Evolutionary conservation across 495 filamentous ascomycete genomes (phyloP).

Genomic region (Penicillium macrosclerotiorum): DNA sequence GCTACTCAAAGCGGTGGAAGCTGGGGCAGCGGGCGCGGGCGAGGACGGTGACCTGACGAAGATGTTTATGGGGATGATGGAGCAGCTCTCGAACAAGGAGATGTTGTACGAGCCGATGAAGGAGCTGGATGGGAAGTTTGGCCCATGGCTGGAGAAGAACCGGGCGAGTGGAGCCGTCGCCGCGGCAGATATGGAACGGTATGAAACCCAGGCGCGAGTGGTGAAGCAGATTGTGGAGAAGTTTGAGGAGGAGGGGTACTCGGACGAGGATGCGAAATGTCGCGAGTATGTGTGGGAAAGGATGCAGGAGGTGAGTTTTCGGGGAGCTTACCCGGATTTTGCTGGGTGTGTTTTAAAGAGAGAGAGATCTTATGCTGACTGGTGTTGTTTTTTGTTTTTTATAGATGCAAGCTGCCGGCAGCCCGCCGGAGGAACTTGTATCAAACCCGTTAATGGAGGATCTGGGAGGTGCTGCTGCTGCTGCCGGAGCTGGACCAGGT

Average conservation of each 20-base stretch:
- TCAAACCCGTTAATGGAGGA: conserved; percentile 60
- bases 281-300: conserved; percentile 91
- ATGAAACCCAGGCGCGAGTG: conserved; percentile 76
- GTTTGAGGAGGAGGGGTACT: conserved; percentile 77
- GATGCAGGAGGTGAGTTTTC: conserved; percentile 83
- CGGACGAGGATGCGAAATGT: conserved; percentile 76
- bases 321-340: not conserved
- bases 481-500: conserved; percentile 17
- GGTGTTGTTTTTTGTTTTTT: conserved; percentile 15
- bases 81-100: conserved; percentile 96
- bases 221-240: conserved; percentile 83
- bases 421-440: conserved; percentile 84
- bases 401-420: conserved; percentile 92
- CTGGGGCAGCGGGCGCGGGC: conserved; percentile 58
- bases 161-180: conserved; percentile 54
- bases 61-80: conserved; percentile 96
- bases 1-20: conserved; percentile 75
- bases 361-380: not conserved
- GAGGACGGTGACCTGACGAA: conserved; percentile 86
- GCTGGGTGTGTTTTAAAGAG: no score
- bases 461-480: conserved; percentile 24
- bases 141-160: conserved; percentile 81
- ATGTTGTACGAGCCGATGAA: conserved; percentile 99
- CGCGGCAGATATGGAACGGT: conserved; percentile 71
- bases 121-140: conserved; percentile 89